Conservation (phyloP, 2,329 filamentous ascomycete species). For the Mycosphaerella sp. region DNA sequence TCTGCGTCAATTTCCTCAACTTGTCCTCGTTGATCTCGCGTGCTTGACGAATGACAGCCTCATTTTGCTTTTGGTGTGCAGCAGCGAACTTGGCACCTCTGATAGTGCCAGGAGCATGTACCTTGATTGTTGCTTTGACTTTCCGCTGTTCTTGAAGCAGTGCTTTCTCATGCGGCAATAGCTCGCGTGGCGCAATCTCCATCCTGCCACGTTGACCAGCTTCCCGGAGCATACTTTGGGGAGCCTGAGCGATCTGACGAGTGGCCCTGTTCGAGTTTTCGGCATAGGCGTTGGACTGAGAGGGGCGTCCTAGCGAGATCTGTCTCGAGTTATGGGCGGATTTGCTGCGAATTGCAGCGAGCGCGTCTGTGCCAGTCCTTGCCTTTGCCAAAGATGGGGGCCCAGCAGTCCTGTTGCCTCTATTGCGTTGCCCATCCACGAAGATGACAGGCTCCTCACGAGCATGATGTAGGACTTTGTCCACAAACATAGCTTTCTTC, state of each 20-base stretch:
- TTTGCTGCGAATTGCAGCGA: slow-evolving; percentile 23
- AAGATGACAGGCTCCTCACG: slow-evolving; percentile 14
- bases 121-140: slow-evolving; percentile 9
- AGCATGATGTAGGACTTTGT: slow-evolving; percentile 19
- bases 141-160: slow-evolving; percentile 14
- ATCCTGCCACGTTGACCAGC: slow-evolving; percentile 5
- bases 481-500: slow-evolving; percentile 40
- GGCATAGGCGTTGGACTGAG: slow-evolving; percentile 3
- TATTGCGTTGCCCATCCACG: slow-evolving; percentile 19
- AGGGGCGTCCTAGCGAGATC: slow-evolving; percentile 14
- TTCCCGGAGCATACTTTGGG: slow-evolving; percentile 19
- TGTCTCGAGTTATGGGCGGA: slow-evolving; percentile 15
- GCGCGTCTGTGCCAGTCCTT: slow-evolving; percentile 19
- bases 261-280: slow-evolving; percentile 9
- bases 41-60: slow-evolving; percentile 13
- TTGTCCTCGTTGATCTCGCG: slow-evolving; percentile 19
- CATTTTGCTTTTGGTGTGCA: slow-evolving; percentile 12
- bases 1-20: slow-evolving; percentile 17
- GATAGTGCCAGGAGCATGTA: slow-evolving; percentile 12
- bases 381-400: slow-evolving; percentile 6
- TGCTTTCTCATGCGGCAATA: slow-evolving; percentile 19
- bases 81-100: slow-evolving; percentile 7
- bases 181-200: slow-evolving; percentile 19
- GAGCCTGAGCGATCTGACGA: slow-evolving; percentile 18
- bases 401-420: not conserved